These are phyloP conservation scores for Coprinopsis marcescibilis DNA, from an alignment of 768 basidiomycete genomes.

Conservation along the genomic window DNA sequence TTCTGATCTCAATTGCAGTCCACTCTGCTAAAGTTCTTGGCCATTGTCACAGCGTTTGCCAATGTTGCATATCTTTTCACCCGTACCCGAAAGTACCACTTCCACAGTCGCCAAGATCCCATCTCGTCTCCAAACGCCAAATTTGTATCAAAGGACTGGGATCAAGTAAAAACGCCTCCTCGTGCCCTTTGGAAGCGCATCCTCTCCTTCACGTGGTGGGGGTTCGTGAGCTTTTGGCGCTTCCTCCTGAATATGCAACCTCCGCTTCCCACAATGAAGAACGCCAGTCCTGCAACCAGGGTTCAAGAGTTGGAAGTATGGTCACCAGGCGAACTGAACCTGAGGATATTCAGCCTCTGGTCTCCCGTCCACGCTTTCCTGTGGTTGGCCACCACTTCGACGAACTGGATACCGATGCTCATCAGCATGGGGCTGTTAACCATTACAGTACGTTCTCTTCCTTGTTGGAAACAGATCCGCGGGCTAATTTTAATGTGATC, in stretches of 20 bases:
- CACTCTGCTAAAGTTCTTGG: constrained; percentile 51
- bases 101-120: constrained; percentile 57
- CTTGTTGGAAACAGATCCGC: not conserved
- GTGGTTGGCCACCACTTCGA: constrained; percentile 64
- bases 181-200: constrained; percentile 38
- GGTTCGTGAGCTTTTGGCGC: constrained; percentile 52
- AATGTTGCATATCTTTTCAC: constrained; percentile 68
- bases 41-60: constrained; percentile 47
- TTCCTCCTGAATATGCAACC: constrained; percentile 62
- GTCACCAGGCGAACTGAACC: constrained; percentile 69
- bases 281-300: constrained; percentile 25
- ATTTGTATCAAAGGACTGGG: constrained; percentile 53
- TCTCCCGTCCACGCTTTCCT: constrained; percentile 71
- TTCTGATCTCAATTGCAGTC: constrained; percentile 38
- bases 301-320: constrained; percentile 80
- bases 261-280: constrained; percentile 34
- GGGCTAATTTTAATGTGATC: constrained; percentile 1
- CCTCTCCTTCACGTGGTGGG: constrained; percentile 45
- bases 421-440: constrained; percentile 64
- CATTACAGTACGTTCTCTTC: constrained; percentile 46
- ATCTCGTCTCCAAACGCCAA: constrained; percentile 66
- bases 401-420: constrained; percentile 73
- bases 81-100: constrained; percentile 61
- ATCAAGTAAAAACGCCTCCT: constrained; percentile 38
- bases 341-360: constrained; percentile 66